Percentiles rank a stretch among this genome's conserved stretches.
phyloP scores from a whole-genome alignment of 2,329 filamentous ascomycete species.

The Xenoacremonium recifei region DNA sequence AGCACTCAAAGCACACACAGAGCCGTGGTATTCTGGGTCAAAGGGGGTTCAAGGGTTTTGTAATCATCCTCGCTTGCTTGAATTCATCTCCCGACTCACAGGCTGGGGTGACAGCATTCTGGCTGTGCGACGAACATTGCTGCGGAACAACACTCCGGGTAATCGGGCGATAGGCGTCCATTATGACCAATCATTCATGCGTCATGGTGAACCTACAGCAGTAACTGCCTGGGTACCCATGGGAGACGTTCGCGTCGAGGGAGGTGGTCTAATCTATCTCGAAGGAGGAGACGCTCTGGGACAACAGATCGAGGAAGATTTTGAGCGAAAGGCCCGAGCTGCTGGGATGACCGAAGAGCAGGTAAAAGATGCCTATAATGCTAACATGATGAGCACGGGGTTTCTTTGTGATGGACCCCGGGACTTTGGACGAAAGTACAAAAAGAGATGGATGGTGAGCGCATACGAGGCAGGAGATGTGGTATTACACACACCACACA shows the following conservation, averaged over 20 bases:
- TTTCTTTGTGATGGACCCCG: slow-evolving; percentile 51
- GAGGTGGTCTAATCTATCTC: slow-evolving; percentile 59
- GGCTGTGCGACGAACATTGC: slow-evolving; percentile 40
- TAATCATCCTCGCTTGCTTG: slow-evolving; percentile 47
- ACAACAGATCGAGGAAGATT: slow-evolving; percentile 47
- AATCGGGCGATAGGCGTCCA: slow-evolving; percentile 60
- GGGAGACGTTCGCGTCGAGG: slow-evolving; percentile 51
- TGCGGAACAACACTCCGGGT: slow-evolving; percentile 56
- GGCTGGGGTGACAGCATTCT: slow-evolving; percentile 53
- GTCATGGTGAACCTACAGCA: slow-evolving; percentile 53
- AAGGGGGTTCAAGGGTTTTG: slow-evolving; percentile 37
- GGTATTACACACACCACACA: slow-evolving; percentile 38
- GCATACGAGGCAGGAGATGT: slow-evolving; percentile 43
- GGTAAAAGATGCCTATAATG: slow-evolving; percentile 51
- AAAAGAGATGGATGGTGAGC: slow-evolving; percentile 35
- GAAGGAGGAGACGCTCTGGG: slow-evolving; percentile 44
- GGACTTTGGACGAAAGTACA: slow-evolving; percentile 30
- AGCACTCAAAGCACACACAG: slow-evolving; percentile 52
- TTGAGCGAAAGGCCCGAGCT: slow-evolving; percentile 46
- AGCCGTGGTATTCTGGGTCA: slow-evolving; percentile 43
- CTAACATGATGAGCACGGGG: slow-evolving; percentile 58
- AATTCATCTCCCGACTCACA: slow-evolving; percentile 50
- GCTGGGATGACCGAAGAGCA: slow-evolving; percentile 53
- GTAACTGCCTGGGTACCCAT: slow-evolving; percentile 60
- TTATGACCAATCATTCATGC: slow-evolving; percentile 59